These are phyloP conservation scores for Podaxis sp. DNA, from an alignment of 768 basidiomycete species.

Conservation along the genomic window DNA sequence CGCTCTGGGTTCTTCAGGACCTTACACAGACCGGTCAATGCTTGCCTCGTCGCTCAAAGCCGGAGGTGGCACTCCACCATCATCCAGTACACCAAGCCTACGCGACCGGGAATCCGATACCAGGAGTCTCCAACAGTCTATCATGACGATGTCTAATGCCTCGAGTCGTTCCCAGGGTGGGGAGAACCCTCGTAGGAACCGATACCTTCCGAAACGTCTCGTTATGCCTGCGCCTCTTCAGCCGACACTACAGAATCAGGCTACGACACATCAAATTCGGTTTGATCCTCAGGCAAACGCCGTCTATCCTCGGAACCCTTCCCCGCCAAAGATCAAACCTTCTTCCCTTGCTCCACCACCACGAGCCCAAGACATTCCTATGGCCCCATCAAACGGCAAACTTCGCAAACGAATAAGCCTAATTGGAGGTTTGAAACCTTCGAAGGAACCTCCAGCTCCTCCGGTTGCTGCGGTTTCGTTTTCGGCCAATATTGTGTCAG, in stretches of 20 bases:
- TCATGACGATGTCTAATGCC: slow-evolving; percentile 23
- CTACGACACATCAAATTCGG: slow-evolving; percentile 4
- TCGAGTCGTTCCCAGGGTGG: slow-evolving; percentile 25
- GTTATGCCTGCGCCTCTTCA: slow-evolving; percentile 76
- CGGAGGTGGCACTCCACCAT: background rate
- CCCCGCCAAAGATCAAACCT: slow-evolving; percentile 15
- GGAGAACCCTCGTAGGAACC: slow-evolving; percentile 24
- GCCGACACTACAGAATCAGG: slow-evolving; percentile 19
- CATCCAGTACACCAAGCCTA: slow-evolving; percentile 3
- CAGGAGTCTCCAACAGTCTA: slow-evolving; percentile 26
- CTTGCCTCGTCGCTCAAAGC: slow-evolving; percentile 6
- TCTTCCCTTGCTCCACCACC: slow-evolving; percentile 10
- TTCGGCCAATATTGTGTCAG: slow-evolving; percentile 26
- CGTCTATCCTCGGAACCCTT: slow-evolving; percentile 9
- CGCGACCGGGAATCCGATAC: slow-evolving; percentile 8
- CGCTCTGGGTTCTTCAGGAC: background rate
- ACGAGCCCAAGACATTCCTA: slow-evolving; percentile 23
- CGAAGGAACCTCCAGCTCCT: slow-evolving; percentile 22
- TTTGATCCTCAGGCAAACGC: slow-evolving; percentile 11
- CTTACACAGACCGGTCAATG: background rate
- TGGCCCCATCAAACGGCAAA: slow-evolving; percentile 24
- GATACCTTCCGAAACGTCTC: slow-evolving; percentile 57
- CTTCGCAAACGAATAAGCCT: slow-evolving; percentile 30
- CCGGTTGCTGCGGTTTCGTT: slow-evolving; percentile 29
- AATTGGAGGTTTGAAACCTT: slow-evolving; percentile 17